Base-by-base conservation (phyloP, 176 grass and related monocot species). In the Leersia perrieri region DNA sequence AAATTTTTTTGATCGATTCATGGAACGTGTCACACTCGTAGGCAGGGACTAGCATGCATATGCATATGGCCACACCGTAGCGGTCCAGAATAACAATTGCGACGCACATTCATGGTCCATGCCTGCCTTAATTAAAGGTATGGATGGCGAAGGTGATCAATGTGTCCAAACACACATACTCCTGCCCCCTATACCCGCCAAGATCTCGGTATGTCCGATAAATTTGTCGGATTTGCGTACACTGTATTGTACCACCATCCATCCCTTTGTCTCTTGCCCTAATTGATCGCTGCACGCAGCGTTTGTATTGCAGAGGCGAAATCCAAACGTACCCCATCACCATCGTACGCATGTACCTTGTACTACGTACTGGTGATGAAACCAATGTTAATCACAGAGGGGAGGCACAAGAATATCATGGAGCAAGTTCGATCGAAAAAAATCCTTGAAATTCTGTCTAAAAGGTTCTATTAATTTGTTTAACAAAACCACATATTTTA, bases 191-290 rank as follows among this genome's bases (percentile, higher is more conserved):
- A 63, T 49, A 72, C 57, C 26, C 11, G 41, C 25, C 75, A 85
- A 79, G 68, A 75, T 81, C 49, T 81, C 33, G 85, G 39, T 32
- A 76, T 76, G 72, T 70, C 64, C 78, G 25, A 63, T 51, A 40
- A 69, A 20, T 82, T 70, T 81, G 78, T 82, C 51, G 7, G 51
- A 18, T 30, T 7, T 16, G 10, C 33, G 18, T 61, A 44, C 33
- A 41, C 12, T 49, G 53, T 20, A 58, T 33, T 36, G 30, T n/a
- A 27, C 16, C 23, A 44, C 23, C 33, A 10, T 15, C 25, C 5
- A 11, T 7, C 3, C 11, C 31, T 67, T 68, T 40, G 32, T 32
- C 51, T 7, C 14, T 65, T 40, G 55, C 26, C 55, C 28, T 32
- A 38, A 25, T 63, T 28, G 63, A 20, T 73, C 69, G 28, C 6